A percentile compares a stretch with the other conserved stretches of the same genome.
Conservation (phyloP, 2,329 filamentous ascomycete species). For the Aspergillus fumigatus region DNA sequence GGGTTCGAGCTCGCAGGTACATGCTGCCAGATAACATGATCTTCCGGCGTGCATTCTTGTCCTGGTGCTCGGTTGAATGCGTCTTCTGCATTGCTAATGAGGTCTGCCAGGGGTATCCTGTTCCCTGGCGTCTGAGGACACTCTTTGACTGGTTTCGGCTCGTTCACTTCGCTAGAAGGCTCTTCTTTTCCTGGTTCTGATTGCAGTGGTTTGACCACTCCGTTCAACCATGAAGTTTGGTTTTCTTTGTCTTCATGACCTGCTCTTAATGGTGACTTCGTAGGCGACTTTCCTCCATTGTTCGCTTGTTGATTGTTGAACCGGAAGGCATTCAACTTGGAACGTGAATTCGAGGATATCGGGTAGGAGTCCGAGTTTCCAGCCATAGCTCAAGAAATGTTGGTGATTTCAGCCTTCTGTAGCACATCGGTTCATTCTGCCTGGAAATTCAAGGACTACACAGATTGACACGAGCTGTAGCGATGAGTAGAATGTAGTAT, state of each 20-base stretch:
- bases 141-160: slow-evolving; percentile 28
- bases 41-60: slow-evolving; percentile 53
- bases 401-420: slow-evolving; percentile 11
- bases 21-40: slow-evolving; percentile 58
- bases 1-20: slow-evolving; percentile 39
- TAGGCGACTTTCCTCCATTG: slow-evolving; percentile 11
- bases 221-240: slow-evolving; percentile 32
- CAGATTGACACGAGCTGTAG: background rate
- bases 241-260: slow-evolving; percentile 45
- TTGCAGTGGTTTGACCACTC: slow-evolving; percentile 24
- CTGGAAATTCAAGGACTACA: background rate
- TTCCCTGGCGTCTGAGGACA: slow-evolving; percentile 57
- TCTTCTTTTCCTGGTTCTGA: slow-evolving; percentile 15
- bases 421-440: slow-evolving; percentile 23
- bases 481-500: background rate
- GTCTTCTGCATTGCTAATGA: slow-evolving; percentile 59
- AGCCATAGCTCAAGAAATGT: slow-evolving; percentile 20
- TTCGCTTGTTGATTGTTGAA: slow-evolving; percentile 39
- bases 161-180: slow-evolving; percentile 16
- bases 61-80: slow-evolving; percentile 45
- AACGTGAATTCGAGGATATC: slow-evolving; percentile 50
- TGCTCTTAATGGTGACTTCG: slow-evolving; percentile 20
- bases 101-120: slow-evolving; percentile 55
- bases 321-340: slow-evolving; percentile 53
- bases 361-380: slow-evolving; percentile 24